Conservation (phyloP, 257 asterid genomes). For the Ocimum tenuiflorum region DNA sequence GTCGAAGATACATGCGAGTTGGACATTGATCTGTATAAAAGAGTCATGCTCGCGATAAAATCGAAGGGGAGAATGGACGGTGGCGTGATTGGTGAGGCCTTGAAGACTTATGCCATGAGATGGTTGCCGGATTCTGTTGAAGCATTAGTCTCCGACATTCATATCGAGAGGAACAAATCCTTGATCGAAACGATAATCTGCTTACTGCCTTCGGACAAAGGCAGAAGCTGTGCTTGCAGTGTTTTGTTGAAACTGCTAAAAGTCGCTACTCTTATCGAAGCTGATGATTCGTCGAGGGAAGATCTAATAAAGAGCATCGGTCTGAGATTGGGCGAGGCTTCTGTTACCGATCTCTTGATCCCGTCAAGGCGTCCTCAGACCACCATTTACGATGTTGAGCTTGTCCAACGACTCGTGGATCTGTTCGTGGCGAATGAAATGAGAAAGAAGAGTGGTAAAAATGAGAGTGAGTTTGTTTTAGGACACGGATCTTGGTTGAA, state of each 20-base stretch:
- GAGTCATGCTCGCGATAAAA: constrained; percentile 73
- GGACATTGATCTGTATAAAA: constrained; percentile 68
- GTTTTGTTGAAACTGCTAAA: constrained; percentile 75
- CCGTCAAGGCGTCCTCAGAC: constrained; percentile 64
- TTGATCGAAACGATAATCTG: constrained; percentile 80
- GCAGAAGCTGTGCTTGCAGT: constrained; percentile 52
- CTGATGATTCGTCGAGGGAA: constrained; percentile 53
- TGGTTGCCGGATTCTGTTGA: constrained; percentile 86
- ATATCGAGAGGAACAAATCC: constrained; percentile 51
- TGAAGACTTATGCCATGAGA: constrained; percentile 65
- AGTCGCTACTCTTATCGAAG: constrained; percentile 61
- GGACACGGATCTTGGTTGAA: constrained; percentile 66
- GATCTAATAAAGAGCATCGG: constrained; percentile 48
- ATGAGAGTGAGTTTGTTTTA: constrained; percentile 41
- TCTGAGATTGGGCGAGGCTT: constrained; percentile 74
- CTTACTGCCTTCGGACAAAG: constrained; percentile 63
- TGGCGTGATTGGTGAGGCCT: constrained; percentile 62
- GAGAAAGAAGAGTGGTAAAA: constrained; percentile 23
- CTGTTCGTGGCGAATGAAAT: constrained; percentile 42
- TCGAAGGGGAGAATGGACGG: constrained; percentile 75
- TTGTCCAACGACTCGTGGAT: constrained; percentile 53
- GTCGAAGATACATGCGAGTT: constrained; percentile 78
- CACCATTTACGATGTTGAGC: constrained; percentile 60
- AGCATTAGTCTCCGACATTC: constrained; percentile 62
- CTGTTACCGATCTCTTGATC: constrained; percentile 55